Evolutionary conservation across 2,329 filamentous ascomycete genomes (phyloP), one percentile per base, ranked within the genome.

Genomic region (Rhytidhysteron rufulum): DNA sequence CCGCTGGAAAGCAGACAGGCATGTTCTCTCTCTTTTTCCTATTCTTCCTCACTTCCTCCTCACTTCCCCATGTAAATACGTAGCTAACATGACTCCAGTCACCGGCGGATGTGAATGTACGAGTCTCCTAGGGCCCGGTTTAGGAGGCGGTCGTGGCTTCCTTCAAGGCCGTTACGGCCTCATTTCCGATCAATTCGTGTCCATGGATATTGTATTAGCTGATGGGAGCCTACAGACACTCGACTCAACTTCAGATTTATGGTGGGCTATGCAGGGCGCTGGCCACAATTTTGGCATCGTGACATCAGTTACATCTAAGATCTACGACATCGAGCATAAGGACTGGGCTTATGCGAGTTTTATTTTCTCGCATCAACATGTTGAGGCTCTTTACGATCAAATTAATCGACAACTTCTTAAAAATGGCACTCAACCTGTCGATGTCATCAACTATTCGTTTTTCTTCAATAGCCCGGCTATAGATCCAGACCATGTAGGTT

Each of bases 231-330:
- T 56, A 5, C 69, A 62, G 0, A 57, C 74, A 1, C 54, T 69
- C 40, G 53, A 60, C n/a, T 22, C 37, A 2, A 58, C 61, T 6
- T 69, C 70, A 0, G 76, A 80, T 25, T 66, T 81, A 7, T 80
- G 68, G 54, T 82, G 77, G 77, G 78, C 66, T 1, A 66, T 81
- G 48, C 65, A 67, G 35, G 78, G 78, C 4, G 78, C 77, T 2
- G 78, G 77, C 1, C 73, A 79, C 43, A 80, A 80, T 56, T 80
- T 80, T 42, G 78, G 77, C 30, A 70, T 80, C 39, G 72, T 80
- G 13, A 77, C 72, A 2, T 45, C 38, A 5, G 50, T 51, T 3
- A 51, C 65, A 0, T 61, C 63, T 15, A 72, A 73, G 51, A 67
- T 78, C 36, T 75, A 73, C 47, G 66, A 73, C 44, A 64, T 66